Evolutionary conservation across 345 rosid species (phyloP), one percentile per base, ranked within the genome.

Genomic region (Eucalyptus erythrocorys): DNA sequence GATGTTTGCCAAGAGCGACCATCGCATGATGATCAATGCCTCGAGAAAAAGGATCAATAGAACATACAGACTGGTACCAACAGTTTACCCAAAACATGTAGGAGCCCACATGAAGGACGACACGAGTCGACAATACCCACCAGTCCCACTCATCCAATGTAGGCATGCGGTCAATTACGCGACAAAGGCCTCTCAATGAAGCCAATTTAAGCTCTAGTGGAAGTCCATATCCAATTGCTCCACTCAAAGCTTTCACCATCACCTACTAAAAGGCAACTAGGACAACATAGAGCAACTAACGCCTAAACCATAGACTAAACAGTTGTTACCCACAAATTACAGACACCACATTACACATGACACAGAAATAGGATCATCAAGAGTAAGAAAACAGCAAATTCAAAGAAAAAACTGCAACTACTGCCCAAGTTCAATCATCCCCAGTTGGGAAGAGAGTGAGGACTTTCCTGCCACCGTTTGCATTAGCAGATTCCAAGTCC

Each of bases 391-490:
- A 48, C 30, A 32, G 40, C 27, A 22, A 76, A 57, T 71, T 48
- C 40, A 66, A 45, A 86, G 37, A 55, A 43, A 86, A 50, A 40
- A 86, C 27, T 43, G 71, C 90, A 71, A 68, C 85, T 40, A 45
- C 45, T 80, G 64, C 87, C 68, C 81, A 22, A 84, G 53, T 45
- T 89, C 88, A 89, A 64, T 89, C 90, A 59, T 89, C 88, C 66
- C 90, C 90, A 11, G 90, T 86, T 48, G 90, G 90, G 81, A 89
- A 89, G 86, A 89, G 88, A 37, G 90, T 89, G 48, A 89, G 88
- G 49, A 82, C 86, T 86, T 87, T 89, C 86, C 87, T 59, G 48
- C 53, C 90, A 24, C 88, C 88, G 48, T 89, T 89, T 42, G 85
- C 90, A 89, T 86, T 40, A 47, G 87, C 88, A 8, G 88, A 87